phyloP scores from a whole-genome alignment of 495 filamentous ascomycete genomes.

The Entonaema liquescens region DNA sequence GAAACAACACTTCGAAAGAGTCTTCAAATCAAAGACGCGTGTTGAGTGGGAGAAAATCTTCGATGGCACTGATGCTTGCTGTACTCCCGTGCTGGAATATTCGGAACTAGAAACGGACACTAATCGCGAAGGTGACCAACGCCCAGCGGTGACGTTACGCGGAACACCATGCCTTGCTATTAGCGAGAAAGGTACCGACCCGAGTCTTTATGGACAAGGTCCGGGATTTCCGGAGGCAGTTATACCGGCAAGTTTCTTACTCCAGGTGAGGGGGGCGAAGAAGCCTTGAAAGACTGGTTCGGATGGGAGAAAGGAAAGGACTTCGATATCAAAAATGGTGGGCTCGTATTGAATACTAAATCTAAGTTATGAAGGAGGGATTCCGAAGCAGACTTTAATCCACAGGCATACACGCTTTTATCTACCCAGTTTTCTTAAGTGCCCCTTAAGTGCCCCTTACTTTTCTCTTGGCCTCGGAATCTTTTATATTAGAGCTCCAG shows the following conservation, averaged over 20 bases:
- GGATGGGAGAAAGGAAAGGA: constrained; percentile 78
- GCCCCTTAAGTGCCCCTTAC: too few species aligned
- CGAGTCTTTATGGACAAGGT: constrained; percentile 56
- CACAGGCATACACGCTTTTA: constrained; percentile 7
- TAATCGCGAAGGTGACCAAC: constrained; percentile 70
- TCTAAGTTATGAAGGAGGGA: constrained; percentile 58
- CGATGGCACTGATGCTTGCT: constrained; percentile 90
- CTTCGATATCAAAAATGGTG: constrained; percentile 70
- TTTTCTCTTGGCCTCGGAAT: neutral
- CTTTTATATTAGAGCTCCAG: constrained; percentile 2
- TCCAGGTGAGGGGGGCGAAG: constrained; percentile 76
- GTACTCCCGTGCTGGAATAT: constrained; percentile 82
- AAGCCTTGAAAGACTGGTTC: constrained; percentile 75
- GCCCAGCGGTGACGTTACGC: constrained; percentile 74
- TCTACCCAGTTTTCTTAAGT: constrained; percentile 9
- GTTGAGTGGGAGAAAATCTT: constrained; percentile 86
- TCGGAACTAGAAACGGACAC: constrained; percentile 71
- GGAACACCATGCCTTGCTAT: constrained; percentile 70
- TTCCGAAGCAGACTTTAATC: constrained; percentile 5
- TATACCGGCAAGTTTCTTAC: constrained; percentile 68
- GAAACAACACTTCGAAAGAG: constrained; percentile 63
- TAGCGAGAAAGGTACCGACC: constrained; percentile 44
- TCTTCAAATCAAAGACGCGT: constrained; percentile 78
- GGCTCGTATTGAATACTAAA: constrained; percentile 58
- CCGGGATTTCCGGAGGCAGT: constrained; percentile 63